Evolutionary conservation across 148 eudicot species (phyloP).

Genomic region (Spergularia marina): DNA sequence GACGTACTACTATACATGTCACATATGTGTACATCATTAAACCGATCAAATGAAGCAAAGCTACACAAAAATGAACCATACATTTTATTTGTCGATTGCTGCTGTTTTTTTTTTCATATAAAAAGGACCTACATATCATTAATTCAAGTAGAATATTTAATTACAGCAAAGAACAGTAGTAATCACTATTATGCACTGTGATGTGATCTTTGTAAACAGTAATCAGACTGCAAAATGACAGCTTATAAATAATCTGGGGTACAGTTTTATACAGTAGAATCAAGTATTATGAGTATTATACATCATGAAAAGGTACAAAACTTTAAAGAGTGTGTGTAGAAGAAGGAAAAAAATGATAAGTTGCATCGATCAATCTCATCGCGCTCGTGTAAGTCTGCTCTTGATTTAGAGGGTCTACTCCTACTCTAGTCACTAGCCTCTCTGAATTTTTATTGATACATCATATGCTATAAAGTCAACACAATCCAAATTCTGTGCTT

Average conservation of each 20-base stretch:
- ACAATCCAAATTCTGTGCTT: not conserved
- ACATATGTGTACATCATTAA: no score
- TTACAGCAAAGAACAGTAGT: not conserved
- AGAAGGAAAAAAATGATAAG: conserved; percentile 9
- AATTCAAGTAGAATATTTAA: not conserved
- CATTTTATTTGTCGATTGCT: no score
- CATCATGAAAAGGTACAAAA: not conserved
- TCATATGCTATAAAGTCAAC: conserved; percentile 12
- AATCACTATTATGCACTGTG: not conserved
- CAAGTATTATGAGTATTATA: not conserved
- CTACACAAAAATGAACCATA: no score
- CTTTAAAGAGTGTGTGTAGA: not conserved
- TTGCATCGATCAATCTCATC: conserved; percentile 20
- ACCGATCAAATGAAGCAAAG: no score
- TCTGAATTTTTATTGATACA: not conserved
- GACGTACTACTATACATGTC: no score
- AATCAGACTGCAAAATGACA: conserved; percentile 7
- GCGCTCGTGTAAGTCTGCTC: not conserved
- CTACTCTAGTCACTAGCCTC: not conserved
- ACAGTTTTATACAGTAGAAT: not conserved
- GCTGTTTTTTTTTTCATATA: no score
- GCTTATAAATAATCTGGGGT: not conserved
- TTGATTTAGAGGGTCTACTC: conserved; percentile 7
- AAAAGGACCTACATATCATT: not conserved
- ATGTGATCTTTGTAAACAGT: not conserved